Evolutionary conservation across 108 stramenopile species (phyloP).

Genomic region (Nitzschia sp.): DNA sequence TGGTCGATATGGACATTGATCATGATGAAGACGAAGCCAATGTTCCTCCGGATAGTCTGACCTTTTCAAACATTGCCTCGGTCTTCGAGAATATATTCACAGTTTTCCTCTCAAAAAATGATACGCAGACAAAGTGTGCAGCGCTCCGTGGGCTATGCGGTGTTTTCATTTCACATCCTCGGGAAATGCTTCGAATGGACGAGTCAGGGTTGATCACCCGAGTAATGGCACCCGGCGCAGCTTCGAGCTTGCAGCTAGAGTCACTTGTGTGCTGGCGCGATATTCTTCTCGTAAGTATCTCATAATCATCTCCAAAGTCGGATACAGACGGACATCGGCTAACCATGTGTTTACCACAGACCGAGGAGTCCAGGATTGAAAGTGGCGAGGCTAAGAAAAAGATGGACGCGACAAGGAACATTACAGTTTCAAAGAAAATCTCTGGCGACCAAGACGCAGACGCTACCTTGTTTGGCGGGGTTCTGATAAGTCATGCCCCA

Average conservation of each 20-base stretch:
- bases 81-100: constrained; percentile 67
- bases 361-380: constrained; percentile 81
- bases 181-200: constrained; percentile 72
- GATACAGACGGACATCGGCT: background rate
- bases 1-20: constrained; percentile 31
- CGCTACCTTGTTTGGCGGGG: constrained; percentile 78
- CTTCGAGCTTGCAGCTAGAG: constrained; percentile 61
- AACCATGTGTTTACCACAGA: constrained; percentile 8
- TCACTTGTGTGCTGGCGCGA: constrained; percentile 76
- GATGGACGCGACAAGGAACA: constrained; percentile 66
- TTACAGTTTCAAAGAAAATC: constrained; percentile 75
- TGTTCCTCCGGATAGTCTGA: constrained; percentile 13
- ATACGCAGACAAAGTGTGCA: constrained; percentile 65
- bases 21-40: background rate
- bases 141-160: constrained; percentile 74
- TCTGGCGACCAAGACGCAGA: constrained; percentile 90
- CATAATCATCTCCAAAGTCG: background rate
- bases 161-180: constrained; percentile 77
- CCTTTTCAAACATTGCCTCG: constrained; percentile 38
- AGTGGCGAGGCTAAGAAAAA: constrained; percentile 73
- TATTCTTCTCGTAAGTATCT: constrained; percentile 51
- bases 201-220: constrained; percentile 62
- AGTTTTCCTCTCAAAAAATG: constrained; percentile 55
- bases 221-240: constrained; percentile 54
- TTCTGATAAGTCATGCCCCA: constrained; percentile 68